phyloP scores from a whole-genome alignment of 345 rosid species.

The Kandelia obovata region DNA sequence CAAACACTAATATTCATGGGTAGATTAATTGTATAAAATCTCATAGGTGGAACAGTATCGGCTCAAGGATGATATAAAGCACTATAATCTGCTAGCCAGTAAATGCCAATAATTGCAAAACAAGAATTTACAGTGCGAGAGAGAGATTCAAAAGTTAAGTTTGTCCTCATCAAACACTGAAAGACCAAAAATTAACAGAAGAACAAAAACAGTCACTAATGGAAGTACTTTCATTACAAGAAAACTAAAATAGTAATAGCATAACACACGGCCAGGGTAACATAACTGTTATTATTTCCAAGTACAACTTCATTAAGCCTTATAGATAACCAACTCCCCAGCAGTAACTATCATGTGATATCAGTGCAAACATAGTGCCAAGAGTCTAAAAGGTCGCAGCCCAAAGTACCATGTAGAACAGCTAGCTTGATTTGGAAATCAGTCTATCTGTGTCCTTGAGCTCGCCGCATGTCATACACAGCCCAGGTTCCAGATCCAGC shows the following conservation, averaged over 20 bases:
- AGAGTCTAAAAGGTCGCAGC: slow-evolving; percentile 35
- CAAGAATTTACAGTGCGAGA: no score
- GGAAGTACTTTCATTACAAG: slow-evolving; percentile 17
- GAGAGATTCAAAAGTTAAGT: neutral
- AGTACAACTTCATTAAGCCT: slow-evolving; percentile 30
- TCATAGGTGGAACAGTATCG: no score
- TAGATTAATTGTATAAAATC: no score
- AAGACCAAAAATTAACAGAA: slow-evolving; percentile 4
- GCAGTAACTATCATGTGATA: slow-evolving; percentile 21
- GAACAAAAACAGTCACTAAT: neutral
- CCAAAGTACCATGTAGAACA: slow-evolving; percentile 35
- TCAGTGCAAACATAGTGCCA: slow-evolving; percentile 28
- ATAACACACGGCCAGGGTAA: slow-evolving; percentile 15
- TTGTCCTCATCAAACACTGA: neutral
- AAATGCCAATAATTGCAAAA: no score
- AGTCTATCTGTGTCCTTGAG: slow-evolving; percentile 71
- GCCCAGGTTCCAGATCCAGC: slow-evolving; percentile 60
- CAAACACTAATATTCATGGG: no score
- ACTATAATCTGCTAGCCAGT: no score
- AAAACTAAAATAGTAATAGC: slow-evolving; percentile 12
- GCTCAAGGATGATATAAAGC: no score
- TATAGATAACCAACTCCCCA: slow-evolving; percentile 16
- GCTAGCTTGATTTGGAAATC: slow-evolving; percentile 23
- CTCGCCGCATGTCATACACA: slow-evolving; percentile 62
- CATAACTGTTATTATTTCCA: slow-evolving; percentile 19